Base-by-base conservation (phyloP, 176 grass and related monocot genomes). In the Musa itinerans region DNA sequence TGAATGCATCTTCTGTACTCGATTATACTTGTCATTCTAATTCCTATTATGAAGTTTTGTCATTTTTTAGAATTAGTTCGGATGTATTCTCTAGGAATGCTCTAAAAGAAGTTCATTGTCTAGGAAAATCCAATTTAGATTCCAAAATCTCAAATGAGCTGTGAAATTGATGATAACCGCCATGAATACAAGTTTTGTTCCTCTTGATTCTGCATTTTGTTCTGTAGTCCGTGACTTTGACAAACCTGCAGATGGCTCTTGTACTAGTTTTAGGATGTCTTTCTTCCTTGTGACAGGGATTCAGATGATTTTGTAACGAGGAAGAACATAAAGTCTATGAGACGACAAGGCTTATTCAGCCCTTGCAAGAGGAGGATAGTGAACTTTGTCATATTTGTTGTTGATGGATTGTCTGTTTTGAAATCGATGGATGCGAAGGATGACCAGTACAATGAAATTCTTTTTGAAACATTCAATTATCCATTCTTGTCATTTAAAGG, bases 311-410 rank as follows among this genome's bases (percentile, higher is more conserved):
- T 16, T 12, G 1, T 23, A 55, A 87, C 19, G 43, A 86, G 52
- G 57, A 57, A 82, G 43, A 78, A 53, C 54, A 82, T 84, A 58
- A 86, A 90, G 54, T 77, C 64, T 76, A 78, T 80, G 69, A 53
- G 52, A 50, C 87, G 63, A 49, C 67, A 89, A 67, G 74, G 73
- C 51, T 23, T 74, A 83, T 82, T 85, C 67, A 54, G 76, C 50
- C 76, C 9, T 84, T 86, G 70, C 73, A 76, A 79, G 64, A 92
- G 70, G 69, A 88, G 92, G 81, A 89, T 76, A 69, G 89, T 96
- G 43, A 96, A 92, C 76, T 92, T 82, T 82, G 89, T 83, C 52
- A 88, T 96, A 84, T 92, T 96, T 83, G 83, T 92, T 57, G 68
- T 90, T 71, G 59, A 92, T 79, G 89, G 89, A 54, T 22, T 48